A percentile compares a stretch with the other conserved stretches of the same genome.
Conservation (phyloP, 495 filamentous ascomycete species). For the Glarea lozoyensis region DNA sequence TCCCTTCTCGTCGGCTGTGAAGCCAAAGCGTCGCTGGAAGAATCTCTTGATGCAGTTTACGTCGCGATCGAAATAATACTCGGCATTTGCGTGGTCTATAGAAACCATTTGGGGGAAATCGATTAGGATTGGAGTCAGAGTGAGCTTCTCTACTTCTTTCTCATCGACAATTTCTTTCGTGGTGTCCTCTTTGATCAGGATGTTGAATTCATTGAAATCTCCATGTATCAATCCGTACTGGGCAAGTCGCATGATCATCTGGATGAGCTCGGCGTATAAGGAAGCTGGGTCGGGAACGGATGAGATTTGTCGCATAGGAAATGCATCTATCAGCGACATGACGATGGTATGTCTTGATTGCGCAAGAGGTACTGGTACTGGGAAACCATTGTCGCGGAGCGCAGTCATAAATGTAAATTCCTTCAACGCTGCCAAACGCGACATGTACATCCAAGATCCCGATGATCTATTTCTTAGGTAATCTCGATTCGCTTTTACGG, state of each 20-base stretch:
- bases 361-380: constrained; percentile 76
- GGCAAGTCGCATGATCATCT: constrained; percentile 78
- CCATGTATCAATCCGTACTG: constrained; percentile 88
- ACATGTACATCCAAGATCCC: constrained; percentile 96
- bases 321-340: constrained; percentile 85
- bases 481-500: constrained; percentile 90
- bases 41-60: constrained; percentile 90
- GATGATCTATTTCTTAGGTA: constrained; percentile 76
- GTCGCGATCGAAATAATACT: constrained; percentile 93
- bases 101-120: constrained; percentile 99
- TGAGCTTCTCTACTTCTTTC: constrained; percentile 22
- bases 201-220: constrained; percentile 99
- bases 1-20: constrained; percentile 69
- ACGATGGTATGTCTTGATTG: constrained; percentile 92
- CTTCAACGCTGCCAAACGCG: constrained; percentile 79
- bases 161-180: constrained; percentile 14
- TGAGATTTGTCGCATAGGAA: constrained; percentile 78
- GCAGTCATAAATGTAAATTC: constrained; percentile 91
- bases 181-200: constrained; percentile 72
- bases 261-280: constrained; percentile 83
- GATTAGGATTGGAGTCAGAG: constrained; percentile 67
- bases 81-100: constrained; percentile 86
- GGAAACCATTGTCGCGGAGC: constrained; percentile 71
- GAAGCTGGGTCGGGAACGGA: constrained; percentile 65
- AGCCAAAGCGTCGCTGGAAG: constrained; percentile 83